Percentiles rank a stretch among this genome's conserved stretches.
phyloP scores from a whole-genome alignment of 331 rosid species.

The Acacia concinna region DNA sequence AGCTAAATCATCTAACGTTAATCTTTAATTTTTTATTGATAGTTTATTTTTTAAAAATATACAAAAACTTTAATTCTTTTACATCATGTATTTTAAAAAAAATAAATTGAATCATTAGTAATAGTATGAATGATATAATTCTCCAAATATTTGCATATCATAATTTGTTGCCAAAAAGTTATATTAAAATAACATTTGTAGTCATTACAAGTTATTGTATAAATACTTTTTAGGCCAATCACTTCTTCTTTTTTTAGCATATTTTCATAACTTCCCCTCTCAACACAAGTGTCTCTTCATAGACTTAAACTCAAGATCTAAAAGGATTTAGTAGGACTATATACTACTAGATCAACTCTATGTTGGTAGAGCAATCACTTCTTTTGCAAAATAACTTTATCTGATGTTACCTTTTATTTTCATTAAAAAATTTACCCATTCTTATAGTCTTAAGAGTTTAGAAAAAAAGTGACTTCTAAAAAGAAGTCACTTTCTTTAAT shows the following conservation, averaged over 20 bases:
- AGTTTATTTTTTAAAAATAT: not conserved
- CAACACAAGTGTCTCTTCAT: no score
- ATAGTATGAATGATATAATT: not conserved
- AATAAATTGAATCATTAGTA: not conserved
- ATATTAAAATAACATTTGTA: not conserved
- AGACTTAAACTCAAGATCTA: no score
- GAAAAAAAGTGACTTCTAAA: no score
- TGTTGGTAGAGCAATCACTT: no score
- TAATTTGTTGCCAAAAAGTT: not conserved
- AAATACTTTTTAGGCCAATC: not conserved
- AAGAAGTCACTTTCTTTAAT: no score
- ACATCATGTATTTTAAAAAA: not conserved
- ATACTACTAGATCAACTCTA: no score
- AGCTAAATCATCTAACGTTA: not conserved
- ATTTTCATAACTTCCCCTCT: no score
- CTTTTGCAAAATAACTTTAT: not conserved
- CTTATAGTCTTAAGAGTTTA: not conserved
- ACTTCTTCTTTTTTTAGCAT: not conserved
- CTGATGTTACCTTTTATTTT: no score
- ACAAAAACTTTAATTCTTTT: not conserved
- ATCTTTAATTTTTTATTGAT: not conserved
- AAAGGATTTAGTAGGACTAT: no score
- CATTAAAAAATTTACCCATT: not conserved
- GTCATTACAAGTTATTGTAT: not conserved
- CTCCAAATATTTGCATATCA: not conserved